These are phyloP conservation scores for Aspergillus biplanus DNA, from an alignment of 495 filamentous ascomycete genomes.

Conservation along the genomic window DNA sequence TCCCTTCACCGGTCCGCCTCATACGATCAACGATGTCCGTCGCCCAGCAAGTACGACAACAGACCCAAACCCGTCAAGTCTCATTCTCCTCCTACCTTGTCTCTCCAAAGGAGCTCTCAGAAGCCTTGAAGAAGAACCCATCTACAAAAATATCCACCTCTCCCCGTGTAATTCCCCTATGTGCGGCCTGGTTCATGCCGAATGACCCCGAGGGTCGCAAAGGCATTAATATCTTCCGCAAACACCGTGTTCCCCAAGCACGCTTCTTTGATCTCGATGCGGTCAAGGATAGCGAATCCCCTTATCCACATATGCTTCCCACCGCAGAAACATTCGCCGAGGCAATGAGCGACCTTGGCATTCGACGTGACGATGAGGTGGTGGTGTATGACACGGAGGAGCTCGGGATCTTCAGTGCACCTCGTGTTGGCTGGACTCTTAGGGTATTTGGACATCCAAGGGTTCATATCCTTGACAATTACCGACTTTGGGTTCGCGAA, in stretches of 20 bases:
- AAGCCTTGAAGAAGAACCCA: constrained; percentile 77
- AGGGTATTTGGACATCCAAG: constrained; percentile 86
- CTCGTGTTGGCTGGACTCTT: constrained; percentile 91
- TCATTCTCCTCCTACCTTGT: constrained; percentile 81
- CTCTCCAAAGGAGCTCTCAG: constrained; percentile 77
- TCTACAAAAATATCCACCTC: constrained; percentile 73
- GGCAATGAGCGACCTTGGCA: constrained; percentile 86
- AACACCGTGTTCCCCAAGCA: constrained; percentile 78
- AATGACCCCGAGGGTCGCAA: constrained; percentile 78
- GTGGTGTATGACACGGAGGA: constrained; percentile 92
- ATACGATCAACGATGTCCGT: constrained; percentile 42
- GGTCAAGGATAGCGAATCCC: constrained; percentile 81
- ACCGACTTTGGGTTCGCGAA: constrained; percentile 83
- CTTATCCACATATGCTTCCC: constrained; percentile 97
- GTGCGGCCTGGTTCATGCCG: constrained; percentile 94
- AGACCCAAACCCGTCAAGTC: constrained; percentile 41
- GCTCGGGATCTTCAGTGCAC: constrained; percentile 90
- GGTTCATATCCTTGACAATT: constrained; percentile 94
- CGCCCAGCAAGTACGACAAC: constrained; percentile 28
- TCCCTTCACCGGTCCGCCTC: constrained; percentile 33
- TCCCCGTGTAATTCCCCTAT: constrained; percentile 82
- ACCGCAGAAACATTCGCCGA: constrained; percentile 75
- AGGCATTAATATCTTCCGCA: constrained; percentile 74
- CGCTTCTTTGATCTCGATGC: constrained; percentile 97
- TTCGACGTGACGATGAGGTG: constrained; percentile 80